Evolutionary conservation across 805 yeast genomes (phyloP).

Genomic region (Saccharomyces mikatae): DNA sequence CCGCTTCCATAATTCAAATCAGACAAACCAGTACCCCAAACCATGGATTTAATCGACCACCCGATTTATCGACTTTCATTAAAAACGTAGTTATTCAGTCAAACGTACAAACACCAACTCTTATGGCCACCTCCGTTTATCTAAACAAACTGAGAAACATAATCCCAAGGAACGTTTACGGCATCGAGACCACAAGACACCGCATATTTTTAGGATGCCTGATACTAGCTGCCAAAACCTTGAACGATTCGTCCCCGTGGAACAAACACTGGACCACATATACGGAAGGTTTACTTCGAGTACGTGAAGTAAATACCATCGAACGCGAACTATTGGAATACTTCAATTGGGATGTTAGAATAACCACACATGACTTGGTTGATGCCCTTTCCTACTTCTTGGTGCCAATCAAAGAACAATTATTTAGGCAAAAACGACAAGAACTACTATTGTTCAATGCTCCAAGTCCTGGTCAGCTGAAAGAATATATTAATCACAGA

Average conservation of each 20-base stretch:
- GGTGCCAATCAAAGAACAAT: conserved; percentile 52
- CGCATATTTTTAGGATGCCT: conserved; percentile 83
- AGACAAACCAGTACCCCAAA: conserved; percentile 12
- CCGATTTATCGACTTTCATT: conserved; percentile 57
- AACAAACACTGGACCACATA: conserved; percentile 93
- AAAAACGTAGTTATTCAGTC: conserved; percentile 65
- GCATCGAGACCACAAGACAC: conserved; percentile 88
- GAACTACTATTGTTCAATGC: conserved; percentile 20
- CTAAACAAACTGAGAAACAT: conserved; percentile 66
- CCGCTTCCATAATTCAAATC: conserved; percentile 24
- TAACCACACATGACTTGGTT: conserved; percentile 61
- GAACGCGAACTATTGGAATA: conserved; percentile 79
- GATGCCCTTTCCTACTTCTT: conserved; percentile 66
- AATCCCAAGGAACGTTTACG: conserved; percentile 81
- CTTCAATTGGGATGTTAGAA: conserved; percentile 75
- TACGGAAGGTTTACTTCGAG: conserved; percentile 71
- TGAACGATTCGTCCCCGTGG: conserved; percentile 88
- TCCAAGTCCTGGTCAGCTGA: conserved; percentile 11
- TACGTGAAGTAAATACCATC: conserved; percentile 77
- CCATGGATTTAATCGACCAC: conserved; percentile 21
- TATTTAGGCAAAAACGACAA: conserved; percentile 21
- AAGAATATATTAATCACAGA: conserved; percentile 5
- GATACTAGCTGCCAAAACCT: conserved; percentile 78
- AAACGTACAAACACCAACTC: conserved; percentile 88
- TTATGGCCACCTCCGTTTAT: conserved; percentile 87